Conservation (phyloP, 2,329 filamentous ascomycete genomes). For the Xylariales sp. region DNA sequence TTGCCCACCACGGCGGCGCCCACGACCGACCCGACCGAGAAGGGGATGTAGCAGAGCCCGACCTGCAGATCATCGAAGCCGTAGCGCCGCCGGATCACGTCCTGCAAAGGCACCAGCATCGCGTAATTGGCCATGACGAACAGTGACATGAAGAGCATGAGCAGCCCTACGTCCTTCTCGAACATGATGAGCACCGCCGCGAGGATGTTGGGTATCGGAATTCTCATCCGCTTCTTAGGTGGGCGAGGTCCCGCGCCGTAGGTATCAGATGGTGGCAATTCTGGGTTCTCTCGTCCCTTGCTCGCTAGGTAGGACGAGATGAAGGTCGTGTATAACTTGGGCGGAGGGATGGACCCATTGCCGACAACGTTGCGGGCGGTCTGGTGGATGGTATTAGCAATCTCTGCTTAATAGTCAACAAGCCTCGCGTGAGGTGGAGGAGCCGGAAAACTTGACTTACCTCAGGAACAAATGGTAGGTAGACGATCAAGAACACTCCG, state of each 20-base stretch:
- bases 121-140: not conserved
- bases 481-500: too few relatives aligned
- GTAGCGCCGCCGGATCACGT: conserved; percentile 16
- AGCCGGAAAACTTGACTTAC: not conserved
- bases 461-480: not conserved
- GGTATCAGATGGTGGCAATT: too few relatives aligned
- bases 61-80: conserved; percentile 15
- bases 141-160: not conserved
- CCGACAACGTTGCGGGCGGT: not conserved
- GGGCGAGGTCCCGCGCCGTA: too few relatives aligned
- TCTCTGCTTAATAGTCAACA: not conserved
- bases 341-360: not conserved
- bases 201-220: too few relatives aligned
- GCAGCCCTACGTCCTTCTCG: too few relatives aligned
- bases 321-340: not conserved
- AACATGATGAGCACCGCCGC: too few relatives aligned
- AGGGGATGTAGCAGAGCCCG: conserved; percentile 19
- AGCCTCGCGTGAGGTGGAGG: not conserved
- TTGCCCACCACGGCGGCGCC: conserved; percentile 16
- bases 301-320: not conserved
- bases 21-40: conserved; percentile 15
- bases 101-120: conserved; percentile 15
- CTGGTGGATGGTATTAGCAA: not conserved
- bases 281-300: not conserved
- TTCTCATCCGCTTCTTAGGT: too few relatives aligned